These are phyloP conservation scores for Erythrophleum fordii DNA, from an alignment of 306 rosid species.

Conservation along the genomic window DNA sequence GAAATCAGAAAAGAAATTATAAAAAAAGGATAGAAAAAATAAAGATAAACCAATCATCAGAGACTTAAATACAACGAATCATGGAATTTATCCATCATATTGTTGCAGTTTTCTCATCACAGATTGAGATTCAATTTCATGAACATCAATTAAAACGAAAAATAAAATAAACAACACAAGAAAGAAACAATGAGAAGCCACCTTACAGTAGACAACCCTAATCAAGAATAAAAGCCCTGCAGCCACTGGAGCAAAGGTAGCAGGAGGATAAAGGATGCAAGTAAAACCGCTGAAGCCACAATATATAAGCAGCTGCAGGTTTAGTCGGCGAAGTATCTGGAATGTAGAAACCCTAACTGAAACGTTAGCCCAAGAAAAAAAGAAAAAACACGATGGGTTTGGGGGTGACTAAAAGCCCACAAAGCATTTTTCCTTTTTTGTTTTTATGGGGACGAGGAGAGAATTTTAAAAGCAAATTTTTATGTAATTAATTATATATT, in stretches of 20 bases:
- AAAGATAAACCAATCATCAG: conserved; percentile 55
- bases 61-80: conserved; percentile 89
- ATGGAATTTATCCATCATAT: conserved; percentile 75
- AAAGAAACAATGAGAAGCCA: neutral
- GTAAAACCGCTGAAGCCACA: neutral
- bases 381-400: neutral
- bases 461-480: too few species aligned
- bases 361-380: neutral
- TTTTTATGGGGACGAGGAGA: too few species aligned
- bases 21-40: neutral
- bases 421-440: too few species aligned
- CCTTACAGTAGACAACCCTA: neutral
- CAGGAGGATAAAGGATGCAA: too few species aligned
- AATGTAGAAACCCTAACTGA: conserved; percentile 32
- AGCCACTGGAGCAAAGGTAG: neutral
- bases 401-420: too few species aligned
- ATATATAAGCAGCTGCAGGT: conserved; percentile 19
- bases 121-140: conserved; percentile 31
- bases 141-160: neutral
- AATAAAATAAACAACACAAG: neutral
- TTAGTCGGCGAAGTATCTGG: neutral
- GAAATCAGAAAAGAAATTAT: accelerated
- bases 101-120: conserved; percentile 92
- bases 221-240: neutral
- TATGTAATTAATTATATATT: too few species aligned